Conservation (phyloP, 75 land plant species). For the Picea sitchensis region DNA sequence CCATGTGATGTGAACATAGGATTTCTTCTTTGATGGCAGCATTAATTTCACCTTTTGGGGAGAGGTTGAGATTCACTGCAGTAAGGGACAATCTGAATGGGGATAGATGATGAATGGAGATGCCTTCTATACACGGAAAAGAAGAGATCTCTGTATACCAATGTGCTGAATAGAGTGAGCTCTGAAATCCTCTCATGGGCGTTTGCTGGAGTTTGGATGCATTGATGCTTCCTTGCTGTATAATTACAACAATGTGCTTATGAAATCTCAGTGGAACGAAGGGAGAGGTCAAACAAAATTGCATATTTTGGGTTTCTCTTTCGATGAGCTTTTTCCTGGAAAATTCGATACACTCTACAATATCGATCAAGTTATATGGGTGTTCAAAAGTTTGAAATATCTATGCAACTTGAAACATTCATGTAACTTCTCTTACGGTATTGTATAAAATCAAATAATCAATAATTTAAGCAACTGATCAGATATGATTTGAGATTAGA, state of each 20-base stretch:
- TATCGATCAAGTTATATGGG: not conserved
- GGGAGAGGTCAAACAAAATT: not conserved
- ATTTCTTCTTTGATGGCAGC: too few relatives aligned
- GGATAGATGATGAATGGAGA: too few relatives aligned
- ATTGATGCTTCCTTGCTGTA: too few relatives aligned
- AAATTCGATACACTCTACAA: too few relatives aligned
- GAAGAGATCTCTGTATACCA: too few relatives aligned
- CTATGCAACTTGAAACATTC: not conserved
- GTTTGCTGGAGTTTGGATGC: not conserved
- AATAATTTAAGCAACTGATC: not conserved
- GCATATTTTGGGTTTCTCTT: not conserved
- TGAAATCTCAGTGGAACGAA: not conserved
- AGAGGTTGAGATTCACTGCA: too few relatives aligned
- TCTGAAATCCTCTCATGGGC: not conserved
- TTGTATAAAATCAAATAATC: not conserved
- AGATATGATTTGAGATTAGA: not conserved
- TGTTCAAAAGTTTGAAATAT: not conserved
- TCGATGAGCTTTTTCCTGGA: not conserved
- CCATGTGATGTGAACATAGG: too few relatives aligned
- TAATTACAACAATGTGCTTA: not conserved
- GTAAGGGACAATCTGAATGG: too few relatives aligned
- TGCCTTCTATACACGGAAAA: too few relatives aligned
- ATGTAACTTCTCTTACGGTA: not conserved
- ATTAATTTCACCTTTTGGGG: too few relatives aligned
- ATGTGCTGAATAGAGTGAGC: not conserved